These are phyloP conservation scores for Kodamaea jinghongensis DNA, from an alignment of 805 yeast species.

Conservation along the genomic window DNA sequence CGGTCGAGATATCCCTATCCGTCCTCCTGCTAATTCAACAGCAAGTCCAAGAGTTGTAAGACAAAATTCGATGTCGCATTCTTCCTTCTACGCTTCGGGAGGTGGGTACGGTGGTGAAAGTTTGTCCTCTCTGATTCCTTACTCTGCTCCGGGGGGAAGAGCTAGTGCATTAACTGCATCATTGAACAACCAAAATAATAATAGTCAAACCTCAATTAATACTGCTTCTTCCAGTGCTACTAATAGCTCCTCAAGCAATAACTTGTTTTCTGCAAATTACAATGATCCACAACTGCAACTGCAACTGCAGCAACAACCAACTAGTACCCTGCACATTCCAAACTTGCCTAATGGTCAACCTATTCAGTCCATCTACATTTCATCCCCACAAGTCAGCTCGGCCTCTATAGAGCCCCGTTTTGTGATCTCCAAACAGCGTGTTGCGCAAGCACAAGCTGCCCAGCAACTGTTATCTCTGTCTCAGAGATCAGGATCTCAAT, in stretches of 20 bases:
- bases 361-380: slow-evolving; percentile 61
- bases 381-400: slow-evolving; percentile 61
- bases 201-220: slow-evolving; percentile 7
- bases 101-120: slow-evolving; percentile 37
- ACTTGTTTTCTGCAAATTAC: slow-evolving; percentile 1
- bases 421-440: slow-evolving; percentile 75
- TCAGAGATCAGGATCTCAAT: slow-evolving; percentile 42
- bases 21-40: slow-evolving; percentile 18
- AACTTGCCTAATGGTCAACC: slow-evolving; percentile 56
- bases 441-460: slow-evolving; percentile 51
- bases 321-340: slow-evolving; percentile 39
- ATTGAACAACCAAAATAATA: slow-evolving; percentile 35
- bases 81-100: slow-evolving; percentile 34
- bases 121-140: slow-evolving; percentile 63
- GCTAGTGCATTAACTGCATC: slow-evolving; percentile 27
- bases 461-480: slow-evolving; percentile 34
- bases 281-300: not conserved
- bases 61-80: slow-evolving; percentile 39
- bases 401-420: slow-evolving; percentile 80
- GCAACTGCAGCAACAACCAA: slow-evolving; percentile 7
- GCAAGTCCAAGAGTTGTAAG: slow-evolving; percentile 42
- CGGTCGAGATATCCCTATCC: slow-evolving; percentile 18
- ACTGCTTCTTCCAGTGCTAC: slow-evolving; percentile 12
- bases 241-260: slow-evolving; percentile 3
- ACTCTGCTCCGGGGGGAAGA: slow-evolving; percentile 66